phyloP scores from a whole-genome alignment of 352 stramenopile species.

The Globisporangium apiculatum region DNA sequence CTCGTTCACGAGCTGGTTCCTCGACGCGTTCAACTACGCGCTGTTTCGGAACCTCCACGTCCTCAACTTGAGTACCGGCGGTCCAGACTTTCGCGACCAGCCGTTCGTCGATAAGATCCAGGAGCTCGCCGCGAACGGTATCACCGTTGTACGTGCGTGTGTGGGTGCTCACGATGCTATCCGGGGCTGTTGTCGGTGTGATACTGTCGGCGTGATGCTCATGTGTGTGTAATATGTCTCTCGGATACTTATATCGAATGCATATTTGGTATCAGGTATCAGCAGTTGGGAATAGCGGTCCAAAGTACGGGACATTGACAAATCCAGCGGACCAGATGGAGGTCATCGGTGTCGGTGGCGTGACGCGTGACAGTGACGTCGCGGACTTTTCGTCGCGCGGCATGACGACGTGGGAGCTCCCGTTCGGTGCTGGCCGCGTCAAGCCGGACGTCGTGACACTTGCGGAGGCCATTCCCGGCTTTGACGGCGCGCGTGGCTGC shows the following conservation, averaged over 20 bases:
- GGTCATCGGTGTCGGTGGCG: constrained; percentile 77
- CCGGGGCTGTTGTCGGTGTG: too few species aligned
- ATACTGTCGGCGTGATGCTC: neutral
- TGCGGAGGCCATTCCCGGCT: constrained; percentile 56
- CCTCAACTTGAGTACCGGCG: constrained; percentile 84
- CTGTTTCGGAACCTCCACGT: constrained; percentile 68
- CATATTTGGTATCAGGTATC: constrained; percentile 31
- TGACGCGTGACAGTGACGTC: constrained; percentile 47
- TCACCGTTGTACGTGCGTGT: constrained; percentile 53
- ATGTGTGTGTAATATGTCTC: too few species aligned
- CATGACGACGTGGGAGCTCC: constrained; percentile 84
- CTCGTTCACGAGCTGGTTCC: constrained; percentile 88
- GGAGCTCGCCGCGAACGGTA: constrained; percentile 65
- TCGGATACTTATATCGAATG: too few species aligned
- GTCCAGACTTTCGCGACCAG: constrained; percentile 76
- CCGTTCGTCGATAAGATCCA: constrained; percentile 88
- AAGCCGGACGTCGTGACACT: constrained; percentile 83
- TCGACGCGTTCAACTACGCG: constrained; percentile 88
- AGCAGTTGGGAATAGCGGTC: constrained; percentile 80
- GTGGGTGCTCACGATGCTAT: neutral
- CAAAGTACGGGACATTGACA: constrained; percentile 77
- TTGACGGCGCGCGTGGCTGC: constrained; percentile 41
- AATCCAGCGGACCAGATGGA: constrained; percentile 83
- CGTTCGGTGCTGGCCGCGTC: constrained; percentile 71
- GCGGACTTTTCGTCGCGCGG: constrained; percentile 77